phyloP scores from a whole-genome alignment of 1,284 basidiomycete genomes.

The Pseudozyma thailandica region DNA sequence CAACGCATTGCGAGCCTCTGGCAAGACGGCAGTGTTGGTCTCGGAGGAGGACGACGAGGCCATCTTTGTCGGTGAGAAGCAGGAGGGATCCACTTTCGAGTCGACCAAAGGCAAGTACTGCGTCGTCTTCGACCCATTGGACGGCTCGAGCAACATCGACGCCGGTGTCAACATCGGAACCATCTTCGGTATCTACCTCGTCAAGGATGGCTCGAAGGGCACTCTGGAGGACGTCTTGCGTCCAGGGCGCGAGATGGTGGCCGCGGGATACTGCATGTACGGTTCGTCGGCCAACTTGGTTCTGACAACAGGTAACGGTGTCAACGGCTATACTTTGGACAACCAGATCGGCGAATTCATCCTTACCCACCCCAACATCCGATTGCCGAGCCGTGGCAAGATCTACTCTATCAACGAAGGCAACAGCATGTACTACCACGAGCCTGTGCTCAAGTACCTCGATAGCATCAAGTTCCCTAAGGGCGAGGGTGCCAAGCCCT shows the following conservation, averaged over 20 bases:
- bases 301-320: conserved; percentile 91
- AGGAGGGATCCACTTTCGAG: no score
- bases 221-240: conserved; percentile 86
- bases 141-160: conserved; percentile 98
- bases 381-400: conserved; percentile 91
- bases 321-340: conserved; percentile 98
- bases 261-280: conserved; percentile 85
- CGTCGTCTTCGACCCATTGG: conserved; percentile 98
- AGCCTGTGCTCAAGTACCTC: conserved; percentile 77
- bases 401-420: conserved; percentile 99
- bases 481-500: conserved; percentile 67
- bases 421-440: conserved; percentile 92
- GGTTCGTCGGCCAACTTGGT: conserved; percentile 98
- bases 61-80: conserved; percentile 78
- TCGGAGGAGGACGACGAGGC: conserved; percentile 95
- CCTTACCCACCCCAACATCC: conserved; percentile 96
- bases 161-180: conserved; percentile 99
- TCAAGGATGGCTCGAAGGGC: conserved; percentile 79
- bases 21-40: conserved; percentile 95
- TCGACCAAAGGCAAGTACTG: conserved; percentile 74
- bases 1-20: conserved; percentile 86
- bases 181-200: conserved; percentile 96
- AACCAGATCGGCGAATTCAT: conserved; percentile 90
- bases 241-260: conserved; percentile 96
- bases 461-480: conserved; percentile 86